phyloP scores from a whole-genome alignment of 148 eudicot species.

The Euryodendron excelsum region DNA sequence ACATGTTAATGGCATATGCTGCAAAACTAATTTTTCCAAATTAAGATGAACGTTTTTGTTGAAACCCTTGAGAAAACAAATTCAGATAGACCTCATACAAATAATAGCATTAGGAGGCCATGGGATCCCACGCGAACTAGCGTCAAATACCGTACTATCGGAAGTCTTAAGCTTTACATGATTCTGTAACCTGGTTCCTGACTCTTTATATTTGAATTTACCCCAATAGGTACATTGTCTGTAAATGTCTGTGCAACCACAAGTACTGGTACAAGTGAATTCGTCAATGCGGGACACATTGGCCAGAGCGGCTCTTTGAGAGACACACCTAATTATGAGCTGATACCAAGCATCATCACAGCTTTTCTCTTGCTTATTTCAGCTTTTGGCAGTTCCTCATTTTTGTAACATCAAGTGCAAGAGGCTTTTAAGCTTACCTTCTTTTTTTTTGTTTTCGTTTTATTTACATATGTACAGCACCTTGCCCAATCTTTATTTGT shows the following conservation, averaged over 20 bases:
- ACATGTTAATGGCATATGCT: neutral
- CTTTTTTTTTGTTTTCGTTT: neutral
- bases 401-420: constrained; percentile 19
- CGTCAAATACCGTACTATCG: no score
- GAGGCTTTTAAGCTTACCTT: neutral
- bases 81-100: no score
- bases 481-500: constrained; percentile 7
- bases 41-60: neutral
- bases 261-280: constrained; percentile 58
- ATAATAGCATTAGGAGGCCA: no score
- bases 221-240: constrained; percentile 53
- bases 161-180: no score
- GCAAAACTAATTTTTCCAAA: neutral
- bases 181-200: no score
- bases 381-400: constrained; percentile 18
- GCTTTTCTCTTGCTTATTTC: constrained; percentile 19
- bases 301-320: constrained; percentile 38
- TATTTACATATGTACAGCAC: constrained; percentile 1
- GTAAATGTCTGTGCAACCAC: constrained; percentile 67
- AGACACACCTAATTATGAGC: constrained; percentile 15
- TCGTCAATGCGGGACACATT: constrained; percentile 63
- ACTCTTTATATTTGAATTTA: neutral
- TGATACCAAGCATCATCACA: constrained; percentile 18
- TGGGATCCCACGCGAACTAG: no score
- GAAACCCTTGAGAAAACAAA: no score